phyloP scores from a whole-genome alignment of 106 monocot species.

The Alisma plantagoaquatica region DNA sequence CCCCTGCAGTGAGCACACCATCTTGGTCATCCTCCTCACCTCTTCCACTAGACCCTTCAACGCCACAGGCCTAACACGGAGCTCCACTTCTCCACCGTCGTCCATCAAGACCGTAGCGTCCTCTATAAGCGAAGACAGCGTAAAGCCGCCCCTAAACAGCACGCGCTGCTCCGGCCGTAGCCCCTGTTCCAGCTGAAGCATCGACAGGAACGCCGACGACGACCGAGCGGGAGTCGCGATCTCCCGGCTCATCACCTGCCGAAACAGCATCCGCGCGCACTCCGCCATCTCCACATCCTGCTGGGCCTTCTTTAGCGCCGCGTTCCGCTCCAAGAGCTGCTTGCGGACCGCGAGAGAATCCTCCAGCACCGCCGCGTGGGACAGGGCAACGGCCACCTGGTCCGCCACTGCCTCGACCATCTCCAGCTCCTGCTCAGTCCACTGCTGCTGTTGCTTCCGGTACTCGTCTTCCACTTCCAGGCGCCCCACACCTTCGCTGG shows the following conservation, averaged over 20 bases:
- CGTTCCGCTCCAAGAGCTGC: constrained; percentile 10
- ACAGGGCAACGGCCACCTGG: constrained; percentile 37
- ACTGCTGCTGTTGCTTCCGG: too few species aligned
- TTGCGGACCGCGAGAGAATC: constrained; percentile 27
- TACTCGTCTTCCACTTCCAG: too few species aligned
- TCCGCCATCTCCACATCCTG: constrained; percentile 3
- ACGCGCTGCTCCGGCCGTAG: constrained; percentile 3
- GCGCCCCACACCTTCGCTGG: too few species aligned
- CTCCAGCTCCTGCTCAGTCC: constrained; percentile 26
- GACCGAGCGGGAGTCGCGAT: constrained; percentile 6
- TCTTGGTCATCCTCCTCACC: constrained; percentile 2
- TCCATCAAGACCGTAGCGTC: constrained; percentile 3
- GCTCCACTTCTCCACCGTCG: constrained; percentile 1
- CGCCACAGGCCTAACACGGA: constrained; percentile 1
- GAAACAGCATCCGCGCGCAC: constrained; percentile 6
- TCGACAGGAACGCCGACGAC: constrained; percentile 2
- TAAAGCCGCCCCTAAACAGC: constrained; percentile 9
- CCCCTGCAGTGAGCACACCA: not conserved
- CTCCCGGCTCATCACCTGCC: constrained; percentile 12
- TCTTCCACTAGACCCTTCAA: not conserved
- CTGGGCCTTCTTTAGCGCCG: constrained; percentile 2
- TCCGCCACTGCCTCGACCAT: constrained; percentile 36
- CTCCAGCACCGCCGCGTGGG: constrained; percentile 33
- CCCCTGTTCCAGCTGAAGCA: constrained; percentile 5
- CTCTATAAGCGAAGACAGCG: constrained; percentile 3